phyloP scores from a whole-genome alignment of 805 yeast species.

The Wickerhamomyces chaumierensis region DNA sequence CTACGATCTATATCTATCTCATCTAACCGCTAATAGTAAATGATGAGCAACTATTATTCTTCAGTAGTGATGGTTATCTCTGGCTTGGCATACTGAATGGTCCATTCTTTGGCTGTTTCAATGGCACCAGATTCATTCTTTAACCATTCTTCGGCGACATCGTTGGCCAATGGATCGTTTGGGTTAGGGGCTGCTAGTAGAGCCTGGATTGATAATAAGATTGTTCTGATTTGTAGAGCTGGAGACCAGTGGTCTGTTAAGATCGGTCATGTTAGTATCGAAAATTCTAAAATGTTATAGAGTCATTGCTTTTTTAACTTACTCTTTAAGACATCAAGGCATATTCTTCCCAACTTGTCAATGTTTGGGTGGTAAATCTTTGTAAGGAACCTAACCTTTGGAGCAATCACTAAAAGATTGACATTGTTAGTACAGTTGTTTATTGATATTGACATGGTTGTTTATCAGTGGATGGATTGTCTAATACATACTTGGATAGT shows the following conservation, averaged over 20 bases:
- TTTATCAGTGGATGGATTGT: too few species aligned
- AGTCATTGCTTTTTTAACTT: constrained; percentile 9
- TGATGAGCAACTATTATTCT: too few species aligned
- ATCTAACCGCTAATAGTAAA: too few species aligned
- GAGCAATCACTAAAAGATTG: constrained; percentile 60
- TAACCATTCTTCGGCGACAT: constrained; percentile 96
- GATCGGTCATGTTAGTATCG: background rate
- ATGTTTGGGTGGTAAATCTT: constrained; percentile 95
- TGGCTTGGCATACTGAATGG: constrained; percentile 21
- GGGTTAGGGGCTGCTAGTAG: constrained; percentile 94
- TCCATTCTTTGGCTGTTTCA: constrained; percentile 53
- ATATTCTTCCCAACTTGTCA: constrained; percentile 88
- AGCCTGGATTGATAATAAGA: constrained; percentile 85
- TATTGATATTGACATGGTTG: too few species aligned
- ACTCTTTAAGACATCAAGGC: constrained; percentile 82
- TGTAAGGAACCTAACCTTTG: constrained; percentile 88
- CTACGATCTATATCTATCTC: too few species aligned
- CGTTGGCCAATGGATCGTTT: constrained; percentile 95
- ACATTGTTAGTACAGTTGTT: constrained; percentile 10
- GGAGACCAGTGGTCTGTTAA: constrained; percentile 79
- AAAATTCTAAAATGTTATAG: too few species aligned
- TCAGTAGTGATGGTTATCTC: background rate
- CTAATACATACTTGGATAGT: constrained; percentile 66
- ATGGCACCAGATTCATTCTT: constrained; percentile 74
- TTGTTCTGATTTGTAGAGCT: constrained; percentile 90